phyloP scores from a whole-genome alignment of 23 red algal genomes.

The Gracilaria caudata region DNA sequence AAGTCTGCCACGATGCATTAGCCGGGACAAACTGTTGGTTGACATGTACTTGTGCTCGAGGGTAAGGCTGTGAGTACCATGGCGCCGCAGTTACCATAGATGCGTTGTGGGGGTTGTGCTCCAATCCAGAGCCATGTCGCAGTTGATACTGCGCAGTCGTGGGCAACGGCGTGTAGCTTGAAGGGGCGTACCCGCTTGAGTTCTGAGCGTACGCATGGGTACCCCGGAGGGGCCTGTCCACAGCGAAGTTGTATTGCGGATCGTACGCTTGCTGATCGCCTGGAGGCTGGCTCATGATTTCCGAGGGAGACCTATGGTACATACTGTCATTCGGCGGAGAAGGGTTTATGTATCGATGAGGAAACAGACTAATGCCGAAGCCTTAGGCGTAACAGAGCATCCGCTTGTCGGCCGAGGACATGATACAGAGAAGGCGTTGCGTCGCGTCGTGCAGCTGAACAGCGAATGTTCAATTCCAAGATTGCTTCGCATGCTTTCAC shows the following conservation, averaged over 20 bases:
- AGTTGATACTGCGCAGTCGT: not conserved
- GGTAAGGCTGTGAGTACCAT: no score
- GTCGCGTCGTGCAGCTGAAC: not conserved
- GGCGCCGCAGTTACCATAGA: no score
- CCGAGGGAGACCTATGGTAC: not conserved
- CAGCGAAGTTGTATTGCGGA: not conserved
- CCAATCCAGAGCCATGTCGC: no score
- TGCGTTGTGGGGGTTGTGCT: no score
- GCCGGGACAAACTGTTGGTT: no score
- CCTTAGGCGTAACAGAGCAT: not conserved
- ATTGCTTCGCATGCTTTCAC: no score
- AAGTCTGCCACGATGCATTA: no score
- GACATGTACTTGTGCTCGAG: no score
- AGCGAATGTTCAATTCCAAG: not conserved
- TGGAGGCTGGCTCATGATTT: slow-evolving; percentile 12
- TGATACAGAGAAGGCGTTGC: not conserved
- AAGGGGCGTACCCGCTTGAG: not conserved
- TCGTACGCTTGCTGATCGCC: not conserved
- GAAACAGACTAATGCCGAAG: not conserved
- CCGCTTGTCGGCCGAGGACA: not conserved
- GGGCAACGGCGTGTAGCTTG: not conserved
- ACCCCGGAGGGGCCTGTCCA: not conserved
- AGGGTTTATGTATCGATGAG: not conserved
- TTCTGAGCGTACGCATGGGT: not conserved
- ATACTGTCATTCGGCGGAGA: not conserved